Evolutionary conservation across 805 yeast genomes (phyloP).

Genomic region (Kuraishia cidri): DNA sequence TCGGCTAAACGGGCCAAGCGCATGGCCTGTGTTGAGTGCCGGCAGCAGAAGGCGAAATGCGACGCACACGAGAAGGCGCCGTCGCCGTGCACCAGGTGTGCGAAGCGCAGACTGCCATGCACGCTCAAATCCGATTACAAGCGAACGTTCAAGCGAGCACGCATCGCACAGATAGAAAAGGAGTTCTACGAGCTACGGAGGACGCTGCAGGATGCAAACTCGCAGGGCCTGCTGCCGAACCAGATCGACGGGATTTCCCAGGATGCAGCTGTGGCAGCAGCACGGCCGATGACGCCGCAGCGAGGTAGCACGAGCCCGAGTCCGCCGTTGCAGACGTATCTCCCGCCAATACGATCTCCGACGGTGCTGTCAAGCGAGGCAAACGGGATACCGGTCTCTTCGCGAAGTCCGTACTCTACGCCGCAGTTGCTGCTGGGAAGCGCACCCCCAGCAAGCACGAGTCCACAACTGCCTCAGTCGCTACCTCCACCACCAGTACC

Average conservation of each 20-base stretch:
- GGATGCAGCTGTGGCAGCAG: conserved; percentile 5
- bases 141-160: conserved; percentile 82
- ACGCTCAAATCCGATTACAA: conserved; percentile 74
- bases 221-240: conserved; percentile 4
- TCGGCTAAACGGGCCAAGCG: too few relatives aligned
- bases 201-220: conserved; percentile 24
- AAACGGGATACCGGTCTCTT: too few relatives aligned
- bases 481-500: too few relatives aligned
- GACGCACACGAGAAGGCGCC: conserved; percentile 77
- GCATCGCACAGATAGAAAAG: conserved; percentile 72
- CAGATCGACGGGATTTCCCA: neutral
- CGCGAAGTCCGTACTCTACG: too few relatives aligned
- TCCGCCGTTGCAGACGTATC: conserved; percentile 1
- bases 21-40: conserved; percentile 91
- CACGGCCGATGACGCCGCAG: conserved; percentile 5
- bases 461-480: neutral
- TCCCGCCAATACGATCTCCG: too few relatives aligned
- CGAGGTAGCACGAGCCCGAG: too few relatives aligned
- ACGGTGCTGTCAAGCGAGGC: too few relatives aligned
- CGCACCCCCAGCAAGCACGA: neutral
- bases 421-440: too few relatives aligned
- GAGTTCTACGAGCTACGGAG: conserved; percentile 66
- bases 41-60: conserved; percentile 91
- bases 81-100: conserved; percentile 75
- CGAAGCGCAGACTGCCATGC: conserved; percentile 61